These are phyloP conservation scores for Curvularia hawaiiensis DNA, from an alignment of 2,329 filamentous ascomycete genomes.

Conservation along the genomic window DNA sequence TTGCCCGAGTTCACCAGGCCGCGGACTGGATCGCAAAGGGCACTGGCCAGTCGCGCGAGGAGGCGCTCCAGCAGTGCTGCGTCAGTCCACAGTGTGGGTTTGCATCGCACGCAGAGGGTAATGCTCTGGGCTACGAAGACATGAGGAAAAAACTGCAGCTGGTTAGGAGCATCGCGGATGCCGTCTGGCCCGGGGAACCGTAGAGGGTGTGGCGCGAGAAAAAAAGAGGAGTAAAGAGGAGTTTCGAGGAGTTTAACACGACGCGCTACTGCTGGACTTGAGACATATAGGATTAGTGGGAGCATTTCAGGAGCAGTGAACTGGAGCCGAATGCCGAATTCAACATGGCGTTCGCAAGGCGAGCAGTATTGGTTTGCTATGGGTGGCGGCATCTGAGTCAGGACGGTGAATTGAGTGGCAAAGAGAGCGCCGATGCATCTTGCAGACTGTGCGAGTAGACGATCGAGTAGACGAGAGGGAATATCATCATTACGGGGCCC, in stretches of 20 bases:
- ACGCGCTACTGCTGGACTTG: conserved; percentile 1
- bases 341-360: conserved; percentile 31
- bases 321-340: conserved; percentile 26
- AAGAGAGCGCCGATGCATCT: conserved; percentile 1
- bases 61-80: conserved; percentile 69
- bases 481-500: conserved; percentile 3
- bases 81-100: conserved; percentile 48
- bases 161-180: conserved; percentile 73
- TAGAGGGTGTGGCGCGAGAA: conserved; percentile 26
- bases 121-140: conserved; percentile 69
- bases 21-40: conserved; percentile 74
- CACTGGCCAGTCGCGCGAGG: conserved; percentile 65
- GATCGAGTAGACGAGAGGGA: neutral
- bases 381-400: conserved; percentile 7
- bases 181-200: conserved; percentile 68
- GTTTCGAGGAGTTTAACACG: conserved; percentile 1
- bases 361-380: neutral
- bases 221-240: neutral
- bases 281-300: conserved; percentile 1
- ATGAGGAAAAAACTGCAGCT: conserved; percentile 76
- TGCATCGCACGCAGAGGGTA: conserved; percentile 75
- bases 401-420: conserved; percentile 1
- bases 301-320: conserved; percentile 13
- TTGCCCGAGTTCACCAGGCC: conserved; percentile 52
- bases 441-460: neutral